Percentiles rank a stretch among this genome's conserved stretches.
Conservation (phyloP, 352 stramenopile species). For the Phytophthora nicotianae region DNA sequence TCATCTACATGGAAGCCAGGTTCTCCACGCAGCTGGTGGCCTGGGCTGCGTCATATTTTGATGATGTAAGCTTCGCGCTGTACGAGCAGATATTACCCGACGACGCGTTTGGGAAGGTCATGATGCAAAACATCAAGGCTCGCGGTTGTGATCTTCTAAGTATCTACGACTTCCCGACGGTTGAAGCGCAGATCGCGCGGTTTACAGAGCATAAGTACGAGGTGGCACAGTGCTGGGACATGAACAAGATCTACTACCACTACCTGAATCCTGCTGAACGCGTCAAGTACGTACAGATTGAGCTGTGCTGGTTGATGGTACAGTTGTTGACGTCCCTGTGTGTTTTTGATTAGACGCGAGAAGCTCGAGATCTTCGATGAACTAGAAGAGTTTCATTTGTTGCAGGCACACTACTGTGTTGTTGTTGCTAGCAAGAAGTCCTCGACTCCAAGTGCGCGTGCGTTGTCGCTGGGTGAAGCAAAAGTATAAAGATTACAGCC, state of each 20-base stretch:
- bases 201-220: conserved; percentile 78
- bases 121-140: conserved; percentile 92
- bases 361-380: conserved; percentile 93
- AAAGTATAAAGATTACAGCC: conserved; percentile 17
- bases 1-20: conserved; percentile 92
- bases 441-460: conserved; percentile 32
- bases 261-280: conserved; percentile 75
- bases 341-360: conserved; percentile 56
- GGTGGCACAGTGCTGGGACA: conserved; percentile 83
- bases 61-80: conserved; percentile 77
- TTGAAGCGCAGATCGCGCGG: conserved; percentile 72
- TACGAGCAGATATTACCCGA: conserved; percentile 93
- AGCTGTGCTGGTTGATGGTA: background rate
- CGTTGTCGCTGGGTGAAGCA: conserved; percentile 35
- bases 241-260: conserved; percentile 94
- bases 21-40: conserved; percentile 74
- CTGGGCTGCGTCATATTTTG: conserved; percentile 74
- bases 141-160: conserved; percentile 89
- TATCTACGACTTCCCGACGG: conserved; percentile 79
- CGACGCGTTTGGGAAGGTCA: conserved; percentile 90
- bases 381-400: conserved; percentile 91
- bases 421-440: conserved; percentile 73
- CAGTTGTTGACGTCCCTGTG: conserved; percentile 3
- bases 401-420: conserved; percentile 92
- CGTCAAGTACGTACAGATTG: conserved; percentile 49